These are phyloP conservation scores for Pestalotiopsis sp. DNA, from an alignment of 2,329 filamentous ascomycete species.

Conservation along the genomic window DNA sequence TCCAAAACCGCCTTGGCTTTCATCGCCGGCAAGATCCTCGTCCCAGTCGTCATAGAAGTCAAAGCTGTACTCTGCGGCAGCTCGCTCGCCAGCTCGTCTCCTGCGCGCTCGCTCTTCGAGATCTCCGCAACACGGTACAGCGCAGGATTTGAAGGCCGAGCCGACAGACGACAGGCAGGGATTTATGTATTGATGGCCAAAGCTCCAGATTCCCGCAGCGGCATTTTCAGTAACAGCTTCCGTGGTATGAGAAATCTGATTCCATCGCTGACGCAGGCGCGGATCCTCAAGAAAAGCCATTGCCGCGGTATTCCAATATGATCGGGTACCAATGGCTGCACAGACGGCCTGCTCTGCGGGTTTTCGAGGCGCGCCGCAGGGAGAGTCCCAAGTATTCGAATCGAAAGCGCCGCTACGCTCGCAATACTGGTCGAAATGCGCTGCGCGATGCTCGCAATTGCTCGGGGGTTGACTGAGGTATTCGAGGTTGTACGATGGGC, in stretches of 20 bases:
- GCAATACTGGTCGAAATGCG: neutral
- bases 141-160: constrained; percentile 71
- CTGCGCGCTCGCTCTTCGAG: constrained; percentile 75
- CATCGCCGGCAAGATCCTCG: constrained; percentile 49
- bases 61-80: constrained; percentile 80
- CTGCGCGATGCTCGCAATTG: neutral
- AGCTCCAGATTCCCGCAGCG: constrained; percentile 88
- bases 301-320: constrained; percentile 3
- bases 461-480: neutral
- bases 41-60: constrained; percentile 99
- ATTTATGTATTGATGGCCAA: constrained; percentile 81
- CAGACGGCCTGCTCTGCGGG: too few relatives aligned
- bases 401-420: neutral
- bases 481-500: neutral
- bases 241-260: constrained; percentile 87
- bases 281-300: constrained; percentile 77
- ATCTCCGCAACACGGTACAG: constrained; percentile 69
- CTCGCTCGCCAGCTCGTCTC: constrained; percentile 63
- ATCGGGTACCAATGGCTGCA: neutral
- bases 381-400: neutral
- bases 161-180: constrained; percentile 75
- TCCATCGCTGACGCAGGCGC: constrained; percentile 89
- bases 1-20: constrained; percentile 64
- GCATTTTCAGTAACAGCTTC: constrained; percentile 89
- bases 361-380: neutral